A percentile compares a stretch with the other conserved stretches of the same genome.
Evolutionary conservation across 1,139 yeast genomes (phyloP).

Genomic region (Lodderomyces oxycetoniae): DNA sequence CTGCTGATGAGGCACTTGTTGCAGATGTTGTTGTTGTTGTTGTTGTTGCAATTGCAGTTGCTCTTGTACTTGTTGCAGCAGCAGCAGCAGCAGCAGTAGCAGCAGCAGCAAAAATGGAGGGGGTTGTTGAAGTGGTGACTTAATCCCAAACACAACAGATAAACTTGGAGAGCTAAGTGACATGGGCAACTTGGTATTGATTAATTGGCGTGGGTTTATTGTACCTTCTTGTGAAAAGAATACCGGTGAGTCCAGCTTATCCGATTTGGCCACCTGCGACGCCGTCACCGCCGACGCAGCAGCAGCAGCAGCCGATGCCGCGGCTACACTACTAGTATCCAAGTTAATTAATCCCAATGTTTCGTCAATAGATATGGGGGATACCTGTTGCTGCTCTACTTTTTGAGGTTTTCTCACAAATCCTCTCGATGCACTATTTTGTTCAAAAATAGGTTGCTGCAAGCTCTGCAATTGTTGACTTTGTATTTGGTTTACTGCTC

Average conservation of each 20-base stretch:
- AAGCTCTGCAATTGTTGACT: conserved; percentile 5
- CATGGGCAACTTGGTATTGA: conserved; percentile 15
- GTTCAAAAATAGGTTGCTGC: conserved; percentile 11
- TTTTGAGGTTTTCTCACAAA: conserved; percentile 4
- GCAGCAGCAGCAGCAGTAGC: conserved; percentile 1
- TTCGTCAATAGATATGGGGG: conserved; percentile 6
- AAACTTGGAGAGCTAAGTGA: conserved; percentile 16
- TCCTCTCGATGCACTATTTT: no score
- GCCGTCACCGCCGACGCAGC: conserved; percentile 12
- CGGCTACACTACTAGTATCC: conserved; percentile 11
- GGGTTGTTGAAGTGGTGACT: conserved; percentile 11
- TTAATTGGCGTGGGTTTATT: conserved; percentile 32
- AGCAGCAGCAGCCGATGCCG: conserved; percentile 11
- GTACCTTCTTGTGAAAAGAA: conserved; percentile 20
- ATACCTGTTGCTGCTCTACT: conserved; percentile 4
- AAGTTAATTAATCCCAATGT: conserved; percentile 9
- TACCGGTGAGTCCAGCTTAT: background rate
- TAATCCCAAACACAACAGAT: conserved; percentile 12
- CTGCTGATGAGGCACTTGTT: conserved; percentile 1
- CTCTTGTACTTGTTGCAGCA: conserved; percentile 9
- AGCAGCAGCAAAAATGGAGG: conserved; percentile 12
- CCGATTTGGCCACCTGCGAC: background rate
- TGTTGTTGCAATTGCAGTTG: conserved; percentile 10
- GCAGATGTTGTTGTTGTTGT: conserved; percentile 11
- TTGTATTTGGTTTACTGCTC: conserved; percentile 6